Percentiles rank a stretch among this genome's conserved stretches.
Evolutionary conservation across 139 green algal species (phyloP).

Genomic region (Ettlia oleoabundans): DNA sequence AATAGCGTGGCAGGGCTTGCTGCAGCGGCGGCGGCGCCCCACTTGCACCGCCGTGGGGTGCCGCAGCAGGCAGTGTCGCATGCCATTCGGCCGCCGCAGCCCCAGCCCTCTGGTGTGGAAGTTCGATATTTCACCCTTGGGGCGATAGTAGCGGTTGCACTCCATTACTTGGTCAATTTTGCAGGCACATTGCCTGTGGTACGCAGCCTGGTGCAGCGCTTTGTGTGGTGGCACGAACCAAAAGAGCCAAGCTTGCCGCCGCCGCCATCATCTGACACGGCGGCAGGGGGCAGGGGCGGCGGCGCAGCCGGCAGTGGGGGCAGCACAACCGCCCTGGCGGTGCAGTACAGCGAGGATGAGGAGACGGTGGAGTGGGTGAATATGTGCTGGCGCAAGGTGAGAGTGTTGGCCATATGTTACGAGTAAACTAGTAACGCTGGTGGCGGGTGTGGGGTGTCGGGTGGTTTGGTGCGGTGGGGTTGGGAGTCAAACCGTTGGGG

Average conservation of each 20-base stretch:
- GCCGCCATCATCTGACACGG: neutral
- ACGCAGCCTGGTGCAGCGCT: slow-evolving; percentile 44
- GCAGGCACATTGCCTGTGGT: slow-evolving; percentile 49
- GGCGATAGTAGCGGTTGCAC: slow-evolving; percentile 40
- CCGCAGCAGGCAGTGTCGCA: neutral
- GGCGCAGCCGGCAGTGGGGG: neutral
- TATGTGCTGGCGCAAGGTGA: slow-evolving; percentile 93
- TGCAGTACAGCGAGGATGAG: slow-evolving; percentile 61
- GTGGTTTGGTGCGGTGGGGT: too few relatives aligned
- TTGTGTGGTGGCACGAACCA: slow-evolving; percentile 56
- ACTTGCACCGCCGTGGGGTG: too few relatives aligned
- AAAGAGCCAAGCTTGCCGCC: neutral
- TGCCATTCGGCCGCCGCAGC: slow-evolving; percentile 13
- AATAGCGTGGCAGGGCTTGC: neutral
- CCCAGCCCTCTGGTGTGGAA: neutral
- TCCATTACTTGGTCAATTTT: slow-evolving; percentile 49
- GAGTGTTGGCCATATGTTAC: too few relatives aligned
- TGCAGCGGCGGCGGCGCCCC: neutral
- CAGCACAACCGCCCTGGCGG: slow-evolving; percentile 26
- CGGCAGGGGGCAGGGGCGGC: neutral
- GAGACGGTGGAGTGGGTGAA: slow-evolving; percentile 97
- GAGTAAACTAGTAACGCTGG: too few relatives aligned
- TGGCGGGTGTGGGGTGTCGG: too few relatives aligned
- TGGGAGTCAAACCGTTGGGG: too few relatives aligned
- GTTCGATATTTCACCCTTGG: slow-evolving; percentile 42